phyloP scores from a whole-genome alignment of 163 green algal species.

The Volvox carteri region DNA sequence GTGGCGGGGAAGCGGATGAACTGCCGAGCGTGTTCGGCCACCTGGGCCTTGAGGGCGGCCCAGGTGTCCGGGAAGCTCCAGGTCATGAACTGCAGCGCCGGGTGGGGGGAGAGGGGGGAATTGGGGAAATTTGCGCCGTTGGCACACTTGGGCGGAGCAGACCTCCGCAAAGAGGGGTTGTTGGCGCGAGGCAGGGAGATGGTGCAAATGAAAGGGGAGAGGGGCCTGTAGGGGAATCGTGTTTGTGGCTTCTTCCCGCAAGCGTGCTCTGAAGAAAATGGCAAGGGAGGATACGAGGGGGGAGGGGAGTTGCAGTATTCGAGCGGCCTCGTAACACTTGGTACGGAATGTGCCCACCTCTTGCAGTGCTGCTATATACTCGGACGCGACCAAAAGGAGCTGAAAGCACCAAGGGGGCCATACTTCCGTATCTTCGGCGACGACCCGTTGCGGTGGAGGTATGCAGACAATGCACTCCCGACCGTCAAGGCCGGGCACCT shows the following conservation, averaged over 20 bases:
- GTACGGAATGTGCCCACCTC: neutral
- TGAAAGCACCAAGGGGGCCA: constrained; percentile 25
- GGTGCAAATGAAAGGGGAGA: neutral
- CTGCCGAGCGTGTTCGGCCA: neutral
- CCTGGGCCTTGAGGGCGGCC: neutral
- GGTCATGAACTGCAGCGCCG: constrained; percentile 9
- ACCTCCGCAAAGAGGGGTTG: neutral
- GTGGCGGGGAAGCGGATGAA: neutral
- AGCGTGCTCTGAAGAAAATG: no score
- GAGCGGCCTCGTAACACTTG: no score
- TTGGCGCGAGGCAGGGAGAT: neutral
- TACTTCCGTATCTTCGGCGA: neutral
- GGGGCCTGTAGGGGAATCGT: no score
- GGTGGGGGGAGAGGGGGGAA: neutral
- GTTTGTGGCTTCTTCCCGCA: no score
- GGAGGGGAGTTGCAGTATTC: no score
- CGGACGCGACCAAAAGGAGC: constrained; percentile 4
- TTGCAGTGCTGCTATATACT: constrained; percentile 37
- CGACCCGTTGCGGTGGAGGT: neutral
- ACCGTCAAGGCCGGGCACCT: neutral
- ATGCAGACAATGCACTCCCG: neutral
- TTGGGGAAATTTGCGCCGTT: no score
- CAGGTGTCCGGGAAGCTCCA: neutral
- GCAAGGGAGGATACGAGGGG: no score
- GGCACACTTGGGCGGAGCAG: no score